Conservation (phyloP, 1,284 basidiomycete genomes). For the Xerocomus cyaneibrunnescens region DNA sequence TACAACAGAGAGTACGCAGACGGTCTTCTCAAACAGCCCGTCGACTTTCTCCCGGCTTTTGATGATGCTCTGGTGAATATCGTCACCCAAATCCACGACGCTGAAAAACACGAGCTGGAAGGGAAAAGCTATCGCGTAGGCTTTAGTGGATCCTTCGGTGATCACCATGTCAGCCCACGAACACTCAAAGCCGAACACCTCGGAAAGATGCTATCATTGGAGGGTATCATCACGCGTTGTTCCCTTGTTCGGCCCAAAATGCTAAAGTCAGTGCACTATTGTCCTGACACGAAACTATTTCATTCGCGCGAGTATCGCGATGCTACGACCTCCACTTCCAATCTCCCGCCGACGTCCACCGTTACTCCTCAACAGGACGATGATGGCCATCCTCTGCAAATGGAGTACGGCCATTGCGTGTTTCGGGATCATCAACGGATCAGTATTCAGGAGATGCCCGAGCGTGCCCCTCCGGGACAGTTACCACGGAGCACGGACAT, state of each 20-base stretch:
- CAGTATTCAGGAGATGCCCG: constrained; percentile 99
- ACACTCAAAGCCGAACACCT: constrained; percentile 88
- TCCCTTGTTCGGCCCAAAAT: constrained; percentile 99
- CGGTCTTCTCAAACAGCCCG: constrained; percentile 87
- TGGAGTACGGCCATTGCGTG: constrained; percentile 90
- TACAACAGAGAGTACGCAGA: constrained; percentile 83
- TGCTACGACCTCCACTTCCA: constrained; percentile 82
- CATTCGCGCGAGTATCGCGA: constrained; percentile 93
- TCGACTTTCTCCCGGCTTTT: constrained; percentile 89
- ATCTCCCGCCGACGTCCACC: constrained; percentile 86
- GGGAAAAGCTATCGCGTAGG: constrained; percentile 85
- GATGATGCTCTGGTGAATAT: constrained; percentile 83
- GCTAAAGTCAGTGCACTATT: constrained; percentile 96
- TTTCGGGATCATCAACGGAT: constrained; percentile 98
- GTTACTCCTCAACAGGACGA: constrained; percentile 92
- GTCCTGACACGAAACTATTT: constrained; percentile 82
- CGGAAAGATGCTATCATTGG: constrained; percentile 94
- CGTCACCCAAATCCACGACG: constrained; percentile 75
- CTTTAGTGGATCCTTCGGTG: constrained; percentile 98
- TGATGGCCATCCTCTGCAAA: constrained; percentile 83
- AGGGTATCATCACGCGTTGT: constrained; percentile 98
- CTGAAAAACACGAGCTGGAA: constrained; percentile 80
- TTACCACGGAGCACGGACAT: constrained; percentile 95
- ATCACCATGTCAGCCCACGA: constrained; percentile 96
- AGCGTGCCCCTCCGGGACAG: constrained; percentile 96